Evolutionary conservation across 768 basidiomycete species (phyloP).

Genomic region (Amanita inopinata): DNA sequence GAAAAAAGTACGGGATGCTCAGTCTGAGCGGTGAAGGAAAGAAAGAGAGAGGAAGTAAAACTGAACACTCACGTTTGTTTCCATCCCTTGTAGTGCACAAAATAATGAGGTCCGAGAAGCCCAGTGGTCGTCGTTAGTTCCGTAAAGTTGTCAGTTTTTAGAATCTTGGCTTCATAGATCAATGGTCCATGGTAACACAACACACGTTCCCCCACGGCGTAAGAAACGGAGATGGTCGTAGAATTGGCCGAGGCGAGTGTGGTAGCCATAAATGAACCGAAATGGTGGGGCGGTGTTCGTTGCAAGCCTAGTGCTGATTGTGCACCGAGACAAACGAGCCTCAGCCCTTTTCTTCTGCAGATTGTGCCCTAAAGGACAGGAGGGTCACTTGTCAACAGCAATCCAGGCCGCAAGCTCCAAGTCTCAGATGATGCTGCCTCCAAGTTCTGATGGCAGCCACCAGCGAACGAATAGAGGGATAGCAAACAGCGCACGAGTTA

Average conservation of each 20-base stretch:
- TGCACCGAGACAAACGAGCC: no score
- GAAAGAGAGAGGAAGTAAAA: conserved; percentile 2
- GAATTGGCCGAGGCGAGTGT: conserved; percentile 16
- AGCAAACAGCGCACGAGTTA: no score
- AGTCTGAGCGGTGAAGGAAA: conserved; percentile 1
- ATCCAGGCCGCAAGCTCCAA: no score
- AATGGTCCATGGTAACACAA: conserved; percentile 94
- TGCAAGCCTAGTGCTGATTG: no score
- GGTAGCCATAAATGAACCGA: conserved; percentile 10
- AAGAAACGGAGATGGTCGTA: conserved; percentile 20
- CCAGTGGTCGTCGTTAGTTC: conserved; percentile 53
- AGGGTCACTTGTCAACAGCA: no score
- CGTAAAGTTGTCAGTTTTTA: conserved; percentile 54
- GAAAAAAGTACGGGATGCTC: background rate
- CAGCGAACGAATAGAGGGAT: no score
- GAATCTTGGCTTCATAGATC: conserved; percentile 93
- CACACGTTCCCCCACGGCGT: conserved; percentile 62
- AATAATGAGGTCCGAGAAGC: conserved; percentile 70
- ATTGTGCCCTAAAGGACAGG: no score
- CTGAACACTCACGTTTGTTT: conserved; percentile 85
- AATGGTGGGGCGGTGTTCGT: background rate
- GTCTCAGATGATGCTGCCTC: no score
- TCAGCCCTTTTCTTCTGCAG: background rate
- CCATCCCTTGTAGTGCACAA: conserved; percentile 99
- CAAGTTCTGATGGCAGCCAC: no score